These are phyloP conservation scores for Conoideocrella luteorostrata DNA, from an alignment of 2,329 filamentous ascomycete species.

Conservation along the genomic window DNA sequence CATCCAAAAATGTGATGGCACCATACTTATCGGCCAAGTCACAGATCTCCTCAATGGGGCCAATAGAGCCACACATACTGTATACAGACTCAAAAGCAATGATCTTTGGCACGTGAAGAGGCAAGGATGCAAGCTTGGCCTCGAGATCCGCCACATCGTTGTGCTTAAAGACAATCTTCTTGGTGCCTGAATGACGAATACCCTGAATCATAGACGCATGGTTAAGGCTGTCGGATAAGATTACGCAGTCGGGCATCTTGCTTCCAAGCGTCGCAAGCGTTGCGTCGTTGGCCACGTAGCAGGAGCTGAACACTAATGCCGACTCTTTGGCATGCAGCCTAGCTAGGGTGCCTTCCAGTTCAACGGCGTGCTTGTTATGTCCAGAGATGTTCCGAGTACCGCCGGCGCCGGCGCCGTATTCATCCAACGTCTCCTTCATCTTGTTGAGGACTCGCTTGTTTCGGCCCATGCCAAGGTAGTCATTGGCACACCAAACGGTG, in stretches of 20 bases:
- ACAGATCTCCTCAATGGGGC: conserved; percentile 91
- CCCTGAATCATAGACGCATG: conserved; percentile 99
- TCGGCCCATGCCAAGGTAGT: conserved; percentile 96
- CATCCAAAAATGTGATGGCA: conserved; percentile 93
- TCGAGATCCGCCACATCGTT: conserved; percentile 94
- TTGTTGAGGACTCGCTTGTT: conserved; percentile 78
- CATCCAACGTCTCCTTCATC: conserved; percentile 94
- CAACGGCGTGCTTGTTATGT: conserved; percentile 90
- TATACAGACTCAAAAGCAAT: conserved; percentile 99
- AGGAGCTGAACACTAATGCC: conserved; percentile 91
- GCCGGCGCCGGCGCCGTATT: conserved; percentile 89
- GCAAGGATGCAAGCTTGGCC: conserved; percentile 82
- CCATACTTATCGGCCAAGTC: conserved; percentile 97
- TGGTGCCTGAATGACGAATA: conserved; percentile 92
- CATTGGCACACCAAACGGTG: conserved; percentile 98
- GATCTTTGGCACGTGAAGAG: conserved; percentile 83
- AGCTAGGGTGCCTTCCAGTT: conserved; percentile 73
- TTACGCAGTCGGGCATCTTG: conserved; percentile 93
- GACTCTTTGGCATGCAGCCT: conserved; percentile 88
- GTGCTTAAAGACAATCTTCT: conserved; percentile 98
- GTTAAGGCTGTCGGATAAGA: conserved; percentile 94
- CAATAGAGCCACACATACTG: conserved; percentile 98
- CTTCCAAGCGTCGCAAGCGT: conserved; percentile 94
- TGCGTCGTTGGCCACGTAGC: conserved; percentile 97
- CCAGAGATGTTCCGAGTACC: conserved; percentile 97